These are phyloP conservation scores for Phytophthora sp. DNA, from an alignment of 352 stramenopile genomes.

Conservation along the genomic window DNA sequence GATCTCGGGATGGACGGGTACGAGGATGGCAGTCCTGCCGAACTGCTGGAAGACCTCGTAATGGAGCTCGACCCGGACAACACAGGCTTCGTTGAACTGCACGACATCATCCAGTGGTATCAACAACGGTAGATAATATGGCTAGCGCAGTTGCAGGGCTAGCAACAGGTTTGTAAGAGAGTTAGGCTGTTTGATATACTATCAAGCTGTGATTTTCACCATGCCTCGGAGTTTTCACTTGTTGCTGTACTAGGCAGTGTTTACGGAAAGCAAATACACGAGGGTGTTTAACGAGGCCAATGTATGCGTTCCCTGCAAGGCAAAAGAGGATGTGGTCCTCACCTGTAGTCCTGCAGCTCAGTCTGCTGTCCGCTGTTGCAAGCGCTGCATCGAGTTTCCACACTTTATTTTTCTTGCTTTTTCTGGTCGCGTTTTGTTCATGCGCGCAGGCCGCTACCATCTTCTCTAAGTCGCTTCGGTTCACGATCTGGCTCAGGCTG, in stretches of 20 bases:
- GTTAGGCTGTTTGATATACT: background rate
- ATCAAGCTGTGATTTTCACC: background rate
- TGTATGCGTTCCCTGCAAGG: too few species aligned
- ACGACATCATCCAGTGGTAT: constrained; percentile 87
- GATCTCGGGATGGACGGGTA: constrained; percentile 64
- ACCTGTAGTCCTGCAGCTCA: too few species aligned
- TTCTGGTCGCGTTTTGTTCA: constrained; percentile 18
- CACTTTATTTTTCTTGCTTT: constrained; percentile 27
- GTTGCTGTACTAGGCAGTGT: too few species aligned
- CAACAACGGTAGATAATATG: constrained; percentile 48
- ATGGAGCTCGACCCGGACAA: constrained; percentile 75
- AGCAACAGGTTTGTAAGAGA: too few species aligned
- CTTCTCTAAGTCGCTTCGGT: constrained; percentile 32
- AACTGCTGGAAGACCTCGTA: constrained; percentile 69
- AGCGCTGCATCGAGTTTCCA: too few species aligned
- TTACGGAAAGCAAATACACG: too few species aligned
- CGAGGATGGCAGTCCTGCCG: constrained; percentile 50
- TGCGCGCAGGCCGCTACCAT: constrained; percentile 11
- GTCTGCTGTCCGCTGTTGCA: background rate
- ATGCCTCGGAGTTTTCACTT: too few species aligned
- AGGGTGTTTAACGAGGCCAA: too few species aligned
- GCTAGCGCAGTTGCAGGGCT: too few species aligned
- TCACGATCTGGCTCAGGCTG: constrained; percentile 3
- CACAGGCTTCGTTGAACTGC: constrained; percentile 83
- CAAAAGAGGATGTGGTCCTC: too few species aligned